Percentiles rank a stretch among this genome's conserved stretches.
phyloP scores from a whole-genome alignment of 2,329 filamentous ascomycete species.

The Moelleriella libera region DNA sequence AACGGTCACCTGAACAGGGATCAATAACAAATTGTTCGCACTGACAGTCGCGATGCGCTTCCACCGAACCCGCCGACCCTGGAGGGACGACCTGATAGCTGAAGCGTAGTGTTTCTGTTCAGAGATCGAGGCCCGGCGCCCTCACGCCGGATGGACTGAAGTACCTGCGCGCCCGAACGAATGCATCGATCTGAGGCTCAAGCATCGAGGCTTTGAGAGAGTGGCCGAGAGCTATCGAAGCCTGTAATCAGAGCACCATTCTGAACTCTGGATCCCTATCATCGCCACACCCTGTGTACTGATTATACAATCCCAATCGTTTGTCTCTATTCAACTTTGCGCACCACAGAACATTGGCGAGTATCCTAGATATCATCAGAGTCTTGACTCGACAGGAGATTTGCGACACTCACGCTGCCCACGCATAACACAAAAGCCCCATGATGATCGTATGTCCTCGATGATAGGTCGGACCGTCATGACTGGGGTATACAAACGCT shows the following conservation, averaged over 20 bases:
- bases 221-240: too few species aligned
- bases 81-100: too few species aligned
- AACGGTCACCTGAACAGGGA: too few species aligned
- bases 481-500: conserved; percentile 46
- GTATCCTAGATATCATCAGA: background rate
- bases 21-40: too few species aligned
- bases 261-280: conserved; percentile 49
- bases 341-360: conserved; percentile 44
- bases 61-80: too few species aligned
- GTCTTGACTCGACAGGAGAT: background rate
- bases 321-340: conserved; percentile 51
- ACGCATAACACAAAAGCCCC: conserved; percentile 44
- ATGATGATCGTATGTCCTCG: conserved; percentile 48
- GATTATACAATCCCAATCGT: conserved; percentile 39
- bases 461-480: conserved; percentile 41
- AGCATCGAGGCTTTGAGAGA: too few species aligned
- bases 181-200: too few species aligned
- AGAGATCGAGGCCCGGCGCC: too few species aligned
- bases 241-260: conserved; percentile 33
- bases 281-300: conserved; percentile 42
- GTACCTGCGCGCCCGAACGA: too few species aligned
- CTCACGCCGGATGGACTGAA: too few species aligned
- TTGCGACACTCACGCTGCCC: conserved; percentile 40
- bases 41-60: too few species aligned
- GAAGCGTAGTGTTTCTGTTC: too few species aligned